Percentiles rank a stretch among this genome's conserved stretches.
Evolutionary conservation across 805 yeast species (phyloP).

Genomic region (Lipomyces sp.): DNA sequence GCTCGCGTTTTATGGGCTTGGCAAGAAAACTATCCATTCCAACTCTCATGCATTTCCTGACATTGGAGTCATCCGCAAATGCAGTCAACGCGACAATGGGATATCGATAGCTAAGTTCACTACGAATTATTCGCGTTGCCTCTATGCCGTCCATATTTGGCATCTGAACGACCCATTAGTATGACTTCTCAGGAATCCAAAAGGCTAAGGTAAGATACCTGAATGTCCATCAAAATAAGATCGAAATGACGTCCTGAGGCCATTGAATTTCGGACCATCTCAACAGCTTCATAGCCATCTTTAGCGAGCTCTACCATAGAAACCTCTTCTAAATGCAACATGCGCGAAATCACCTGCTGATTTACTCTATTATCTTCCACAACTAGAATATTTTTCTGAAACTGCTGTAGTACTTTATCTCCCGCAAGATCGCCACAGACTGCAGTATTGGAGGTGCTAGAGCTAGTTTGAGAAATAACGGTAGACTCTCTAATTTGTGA

Average conservation of each 20-base stretch:
- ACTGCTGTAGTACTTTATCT: not conserved
- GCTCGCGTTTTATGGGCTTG: slow-evolving; percentile 81
- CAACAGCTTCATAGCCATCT: slow-evolving; percentile 89
- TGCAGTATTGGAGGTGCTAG: not conserved
- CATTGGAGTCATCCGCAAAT: slow-evolving; percentile 89
- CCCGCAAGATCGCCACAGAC: not conserved
- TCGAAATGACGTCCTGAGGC: slow-evolving; percentile 52
- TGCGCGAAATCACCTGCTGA: slow-evolving; percentile 89
- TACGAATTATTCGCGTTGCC: slow-evolving; percentile 75
- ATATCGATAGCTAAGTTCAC: slow-evolving; percentile 58
- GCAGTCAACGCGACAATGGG: slow-evolving; percentile 95
- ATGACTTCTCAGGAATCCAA: not conserved
- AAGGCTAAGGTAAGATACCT: slow-evolving; percentile 41
- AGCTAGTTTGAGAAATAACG: not conserved
- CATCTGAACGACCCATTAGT: slow-evolving; percentile 52
- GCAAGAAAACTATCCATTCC: slow-evolving; percentile 92
- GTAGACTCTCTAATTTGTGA: slow-evolving; percentile 18
- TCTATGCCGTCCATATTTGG: slow-evolving; percentile 86
- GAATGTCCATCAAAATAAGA: slow-evolving; percentile 91
- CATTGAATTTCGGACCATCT: slow-evolving; percentile 57
- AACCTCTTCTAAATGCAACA: slow-evolving; percentile 83
- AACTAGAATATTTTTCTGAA: slow-evolving; percentile 60
- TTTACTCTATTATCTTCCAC: slow-evolving; percentile 95
- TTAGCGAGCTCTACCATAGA: slow-evolving; percentile 72
- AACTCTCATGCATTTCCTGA: slow-evolving; percentile 75